Conservation (phyloP, 345 rosid species). For the Passiflora organensis region DNA sequence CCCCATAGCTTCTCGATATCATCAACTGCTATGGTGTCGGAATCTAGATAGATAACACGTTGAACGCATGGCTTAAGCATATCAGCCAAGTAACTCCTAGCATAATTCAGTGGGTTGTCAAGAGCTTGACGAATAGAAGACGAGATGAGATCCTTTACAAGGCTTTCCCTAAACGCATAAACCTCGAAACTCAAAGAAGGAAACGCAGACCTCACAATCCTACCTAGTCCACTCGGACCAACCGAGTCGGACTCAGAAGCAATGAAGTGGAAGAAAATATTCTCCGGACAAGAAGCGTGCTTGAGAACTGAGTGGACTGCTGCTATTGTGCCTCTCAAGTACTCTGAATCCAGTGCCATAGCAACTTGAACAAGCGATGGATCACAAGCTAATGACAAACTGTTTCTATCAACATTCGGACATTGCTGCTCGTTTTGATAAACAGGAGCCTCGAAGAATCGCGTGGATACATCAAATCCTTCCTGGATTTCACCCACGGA, state of each 20-base stretch:
- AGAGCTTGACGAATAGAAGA: constrained; percentile 55
- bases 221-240: neutral
- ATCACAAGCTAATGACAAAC: constrained; percentile 34
- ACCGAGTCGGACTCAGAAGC: constrained; percentile 35
- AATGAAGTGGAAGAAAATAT: constrained; percentile 61
- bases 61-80: constrained; percentile 35
- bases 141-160: constrained; percentile 52
- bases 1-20: constrained; percentile 50
- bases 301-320: constrained; percentile 56
- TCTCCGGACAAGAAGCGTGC: constrained; percentile 55
- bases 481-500: neutral
- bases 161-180: constrained; percentile 43
- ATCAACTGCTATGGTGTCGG: constrained; percentile 62
- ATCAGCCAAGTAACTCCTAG: constrained; percentile 59
- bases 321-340: constrained; percentile 67
- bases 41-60: constrained; percentile 53
- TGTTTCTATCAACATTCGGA: constrained; percentile 16
- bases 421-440: constrained; percentile 50
- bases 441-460: constrained; percentile 56
- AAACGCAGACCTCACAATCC: constrained; percentile 26
- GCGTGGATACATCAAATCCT: neutral
- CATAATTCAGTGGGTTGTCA: constrained; percentile 61
- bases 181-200: constrained; percentile 53
- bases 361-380: constrained; percentile 43
- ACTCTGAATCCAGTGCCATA: constrained; percentile 66